phyloP scores from a whole-genome alignment of 2,329 filamentous ascomycete species.

The Diaporthe sp. region DNA sequence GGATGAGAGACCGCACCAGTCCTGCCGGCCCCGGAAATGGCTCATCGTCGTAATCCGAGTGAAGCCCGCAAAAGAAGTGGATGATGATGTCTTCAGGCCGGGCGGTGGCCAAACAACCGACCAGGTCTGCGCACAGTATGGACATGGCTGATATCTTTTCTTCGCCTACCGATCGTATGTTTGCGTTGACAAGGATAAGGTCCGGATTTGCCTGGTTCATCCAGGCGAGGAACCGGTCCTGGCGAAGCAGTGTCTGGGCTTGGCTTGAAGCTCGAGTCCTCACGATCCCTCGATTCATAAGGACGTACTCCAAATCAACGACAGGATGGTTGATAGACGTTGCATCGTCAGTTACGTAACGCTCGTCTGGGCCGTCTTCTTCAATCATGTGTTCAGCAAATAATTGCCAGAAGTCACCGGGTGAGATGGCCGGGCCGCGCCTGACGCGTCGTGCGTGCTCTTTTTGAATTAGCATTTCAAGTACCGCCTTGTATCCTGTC shows the following conservation, averaged over 20 bases:
- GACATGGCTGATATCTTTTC: background rate
- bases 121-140: conserved; percentile 6
- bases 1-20: conserved; percentile 5
- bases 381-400: background rate
- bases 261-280: background rate
- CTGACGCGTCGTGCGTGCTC: background rate
- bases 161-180: background rate
- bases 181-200: conserved; percentile 23
- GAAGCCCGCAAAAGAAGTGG: conserved; percentile 30
- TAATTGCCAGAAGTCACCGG: conserved; percentile 2
- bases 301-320: background rate
- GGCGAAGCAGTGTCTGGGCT: conserved; percentile 14
- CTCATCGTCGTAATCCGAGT: background rate
- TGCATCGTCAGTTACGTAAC: background rate
- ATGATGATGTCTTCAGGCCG: conserved; percentile 18
- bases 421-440: background rate
- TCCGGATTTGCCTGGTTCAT: conserved; percentile 14
- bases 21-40: conserved; percentile 7
- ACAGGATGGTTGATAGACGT: background rate
- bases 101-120: background rate
- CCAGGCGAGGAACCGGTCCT: conserved; percentile 16
- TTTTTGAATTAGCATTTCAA: background rate
- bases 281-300: background rate
- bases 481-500: background rate
- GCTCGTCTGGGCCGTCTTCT: background rate